Percentiles rank a stretch among this genome's conserved stretches.
Conservation (phyloP, 306 rosid species). For the Fagus crenata region DNA sequence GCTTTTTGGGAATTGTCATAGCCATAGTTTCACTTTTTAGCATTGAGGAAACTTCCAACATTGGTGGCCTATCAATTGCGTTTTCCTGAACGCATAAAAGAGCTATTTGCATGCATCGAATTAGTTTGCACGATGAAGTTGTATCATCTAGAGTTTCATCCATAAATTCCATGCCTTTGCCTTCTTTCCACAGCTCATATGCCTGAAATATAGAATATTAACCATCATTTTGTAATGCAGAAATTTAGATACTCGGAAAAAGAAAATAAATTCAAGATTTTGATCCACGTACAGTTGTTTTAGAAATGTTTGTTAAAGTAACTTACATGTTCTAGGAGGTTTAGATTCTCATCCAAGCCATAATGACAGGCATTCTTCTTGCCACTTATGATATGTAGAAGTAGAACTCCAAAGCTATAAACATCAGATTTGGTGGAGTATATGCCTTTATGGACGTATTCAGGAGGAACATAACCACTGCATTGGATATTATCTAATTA, state of each 20-base stretch:
- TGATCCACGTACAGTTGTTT: too few relatives aligned
- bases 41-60: constrained; percentile 55
- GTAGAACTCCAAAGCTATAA: constrained; percentile 42
- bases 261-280: not conserved
- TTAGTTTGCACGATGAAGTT: constrained; percentile 38
- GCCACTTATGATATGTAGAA: constrained; percentile 65
- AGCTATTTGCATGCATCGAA: constrained; percentile 63
- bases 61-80: constrained; percentile 56
- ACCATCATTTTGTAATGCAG: not conserved
- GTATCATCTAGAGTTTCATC: constrained; percentile 54
- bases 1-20: too few relatives aligned
- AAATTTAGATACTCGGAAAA: not conserved
- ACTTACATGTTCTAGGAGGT: constrained; percentile 58
- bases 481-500: not conserved
- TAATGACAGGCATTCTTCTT: constrained; percentile 45
- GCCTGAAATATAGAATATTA: constrained; percentile 37
- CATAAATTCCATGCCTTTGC: constrained; percentile 46
- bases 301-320: not conserved
- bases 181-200: constrained; percentile 53
- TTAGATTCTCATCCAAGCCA: constrained; percentile 41
- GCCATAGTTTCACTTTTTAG: constrained; percentile 44
- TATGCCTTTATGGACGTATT: constrained; percentile 51
- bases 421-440: constrained; percentile 58
- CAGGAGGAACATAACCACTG: constrained; percentile 62
- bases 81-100: constrained; percentile 63